Conservation (phyloP, 2,329 filamentous ascomycete species). For the Metarhizium robertsii region DNA sequence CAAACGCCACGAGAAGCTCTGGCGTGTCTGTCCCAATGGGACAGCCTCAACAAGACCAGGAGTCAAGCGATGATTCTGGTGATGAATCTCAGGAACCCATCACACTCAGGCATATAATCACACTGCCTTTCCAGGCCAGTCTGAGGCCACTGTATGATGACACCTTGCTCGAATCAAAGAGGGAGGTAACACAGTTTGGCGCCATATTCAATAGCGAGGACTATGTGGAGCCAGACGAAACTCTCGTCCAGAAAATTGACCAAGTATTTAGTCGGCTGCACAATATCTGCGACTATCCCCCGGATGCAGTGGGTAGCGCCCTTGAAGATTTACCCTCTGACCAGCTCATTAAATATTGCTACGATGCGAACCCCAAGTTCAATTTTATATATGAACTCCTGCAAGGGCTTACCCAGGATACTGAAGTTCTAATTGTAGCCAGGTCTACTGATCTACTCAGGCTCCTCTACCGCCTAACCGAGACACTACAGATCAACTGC, state of each 20-base stretch:
- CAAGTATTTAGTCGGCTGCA: slow-evolving; percentile 40
- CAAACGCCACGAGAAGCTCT: slow-evolving; percentile 13
- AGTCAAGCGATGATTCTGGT: slow-evolving; percentile 13
- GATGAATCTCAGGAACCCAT: slow-evolving; percentile 6
- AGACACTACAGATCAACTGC: slow-evolving; percentile 27
- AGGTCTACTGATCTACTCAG: slow-evolving; percentile 39
- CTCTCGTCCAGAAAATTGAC: slow-evolving; percentile 37
- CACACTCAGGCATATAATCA: slow-evolving; percentile 37
- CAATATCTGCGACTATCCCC: slow-evolving; percentile 49
- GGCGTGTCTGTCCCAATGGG: slow-evolving; percentile 17
- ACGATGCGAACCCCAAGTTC: slow-evolving; percentile 50
- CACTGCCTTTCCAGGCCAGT: slow-evolving; percentile 46
- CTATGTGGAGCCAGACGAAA: slow-evolving; percentile 27
- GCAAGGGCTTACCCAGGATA: slow-evolving; percentile 31
- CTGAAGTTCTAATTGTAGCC: slow-evolving; percentile 44
- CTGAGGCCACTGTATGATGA: slow-evolving; percentile 43
- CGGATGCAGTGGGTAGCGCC: slow-evolving; percentile 36
- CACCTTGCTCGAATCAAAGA: slow-evolving; percentile 33
- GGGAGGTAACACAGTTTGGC: slow-evolving; percentile 36
- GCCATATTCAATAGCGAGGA: slow-evolving; percentile 30
- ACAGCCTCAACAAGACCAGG: slow-evolving; percentile 14
- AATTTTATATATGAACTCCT: slow-evolving; percentile 49
- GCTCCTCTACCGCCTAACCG: slow-evolving; percentile 41
- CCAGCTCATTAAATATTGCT: slow-evolving; percentile 41
- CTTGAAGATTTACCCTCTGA: slow-evolving; percentile 27